Evolutionary conservation across 2,329 filamentous ascomycete species (phyloP).

Genomic region (Fusarium oxysporum): DNA sequence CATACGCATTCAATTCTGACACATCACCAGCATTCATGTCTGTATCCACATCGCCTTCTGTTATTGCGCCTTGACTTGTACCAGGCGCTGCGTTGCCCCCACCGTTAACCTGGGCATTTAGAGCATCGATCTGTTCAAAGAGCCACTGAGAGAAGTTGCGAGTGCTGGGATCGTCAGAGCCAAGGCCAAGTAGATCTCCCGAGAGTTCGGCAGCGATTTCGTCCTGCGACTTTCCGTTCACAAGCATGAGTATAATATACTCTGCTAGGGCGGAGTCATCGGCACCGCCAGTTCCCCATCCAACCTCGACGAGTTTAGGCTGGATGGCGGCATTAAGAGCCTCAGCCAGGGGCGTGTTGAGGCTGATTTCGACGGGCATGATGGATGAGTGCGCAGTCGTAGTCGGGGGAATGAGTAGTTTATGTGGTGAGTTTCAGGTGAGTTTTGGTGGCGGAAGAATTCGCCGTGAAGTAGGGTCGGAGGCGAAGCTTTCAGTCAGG

Average conservation of each 20-base stretch:
- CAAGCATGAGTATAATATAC: slow-evolving; percentile 97
- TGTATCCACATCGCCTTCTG: slow-evolving; percentile 68
- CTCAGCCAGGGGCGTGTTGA: slow-evolving; percentile 85
- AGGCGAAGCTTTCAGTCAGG: slow-evolving; percentile 28
- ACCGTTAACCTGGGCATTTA: slow-evolving; percentile 73
- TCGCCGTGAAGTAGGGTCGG: slow-evolving; percentile 35
- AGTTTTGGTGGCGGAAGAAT: slow-evolving; percentile 35
- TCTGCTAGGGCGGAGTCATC: slow-evolving; percentile 89
- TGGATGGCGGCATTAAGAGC: slow-evolving; percentile 86
- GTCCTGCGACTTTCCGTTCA: slow-evolving; percentile 91
- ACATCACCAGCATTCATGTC: slow-evolving; percentile 74
- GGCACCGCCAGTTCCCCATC: slow-evolving; percentile 84
- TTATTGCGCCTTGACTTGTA: slow-evolving; percentile 51
- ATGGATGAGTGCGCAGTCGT: slow-evolving; percentile 44
- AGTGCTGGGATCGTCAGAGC: slow-evolving; percentile 84
- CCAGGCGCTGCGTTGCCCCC: slow-evolving; percentile 47
- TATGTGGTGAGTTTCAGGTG: slow-evolving; percentile 4
- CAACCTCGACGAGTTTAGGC: slow-evolving; percentile 91
- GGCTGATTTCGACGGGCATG: slow-evolving; percentile 83
- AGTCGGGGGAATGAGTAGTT: slow-evolving; percentile 9
- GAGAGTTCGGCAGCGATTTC: slow-evolving; percentile 91
- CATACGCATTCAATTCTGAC: slow-evolving; percentile 70
- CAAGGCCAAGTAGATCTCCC: slow-evolving; percentile 84
- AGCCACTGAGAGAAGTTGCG: slow-evolving; percentile 90
- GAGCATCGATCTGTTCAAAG: slow-evolving; percentile 83